Percentiles rank a stretch among this genome's conserved stretches.
phyloP scores from a whole-genome alignment of 495 filamentous ascomycete species.

The Aspergillus kassunensis region DNA sequence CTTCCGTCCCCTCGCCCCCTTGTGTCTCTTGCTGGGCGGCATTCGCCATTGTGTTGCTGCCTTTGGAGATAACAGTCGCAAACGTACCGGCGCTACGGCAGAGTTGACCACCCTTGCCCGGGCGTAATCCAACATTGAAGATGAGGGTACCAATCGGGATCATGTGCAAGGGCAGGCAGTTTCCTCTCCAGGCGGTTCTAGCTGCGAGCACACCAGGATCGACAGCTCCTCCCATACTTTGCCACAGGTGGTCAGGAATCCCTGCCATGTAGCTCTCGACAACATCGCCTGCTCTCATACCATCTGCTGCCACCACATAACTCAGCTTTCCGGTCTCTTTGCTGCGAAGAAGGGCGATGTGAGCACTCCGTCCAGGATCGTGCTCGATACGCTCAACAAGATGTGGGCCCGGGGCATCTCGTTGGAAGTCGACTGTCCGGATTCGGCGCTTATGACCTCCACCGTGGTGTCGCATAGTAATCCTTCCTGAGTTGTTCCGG shows the following conservation, averaged over 20 bases:
- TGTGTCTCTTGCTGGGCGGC: conserved; percentile 21
- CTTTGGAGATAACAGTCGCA: conserved; percentile 81
- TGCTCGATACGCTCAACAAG: conserved; percentile 91
- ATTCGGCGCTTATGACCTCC: conserved; percentile 90
- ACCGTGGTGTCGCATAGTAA: conserved; percentile 87
- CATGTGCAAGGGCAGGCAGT: conserved; percentile 92
- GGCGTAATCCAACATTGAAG: conserved; percentile 78
- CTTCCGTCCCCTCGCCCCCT: conserved; percentile 16
- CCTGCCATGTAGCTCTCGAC: conserved; percentile 87
- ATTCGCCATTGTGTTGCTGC: conserved; percentile 54
- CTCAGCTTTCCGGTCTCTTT: conserved; percentile 55
- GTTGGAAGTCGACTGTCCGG: conserved; percentile 80
- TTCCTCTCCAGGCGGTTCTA: conserved; percentile 89
- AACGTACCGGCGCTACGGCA: conserved; percentile 92
- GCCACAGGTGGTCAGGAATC: conserved; percentile 77
- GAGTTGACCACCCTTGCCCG: conserved; percentile 73
- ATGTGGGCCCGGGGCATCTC: conserved; percentile 72
- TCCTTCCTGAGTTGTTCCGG: conserved; percentile 76
- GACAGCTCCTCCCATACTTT: conserved; percentile 82
- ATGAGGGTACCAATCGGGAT: conserved; percentile 88
- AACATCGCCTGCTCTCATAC: conserved; percentile 85
- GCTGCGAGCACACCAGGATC: conserved; percentile 94
- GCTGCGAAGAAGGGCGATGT: conserved; percentile 78
- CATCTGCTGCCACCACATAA: conserved; percentile 91
- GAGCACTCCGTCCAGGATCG: conserved; percentile 87